Evolutionary conservation across 2,329 filamentous ascomycete species (phyloP), one percentile per base, ranked within the genome.

Genomic region (Trichothecium sympodiale): DNA sequence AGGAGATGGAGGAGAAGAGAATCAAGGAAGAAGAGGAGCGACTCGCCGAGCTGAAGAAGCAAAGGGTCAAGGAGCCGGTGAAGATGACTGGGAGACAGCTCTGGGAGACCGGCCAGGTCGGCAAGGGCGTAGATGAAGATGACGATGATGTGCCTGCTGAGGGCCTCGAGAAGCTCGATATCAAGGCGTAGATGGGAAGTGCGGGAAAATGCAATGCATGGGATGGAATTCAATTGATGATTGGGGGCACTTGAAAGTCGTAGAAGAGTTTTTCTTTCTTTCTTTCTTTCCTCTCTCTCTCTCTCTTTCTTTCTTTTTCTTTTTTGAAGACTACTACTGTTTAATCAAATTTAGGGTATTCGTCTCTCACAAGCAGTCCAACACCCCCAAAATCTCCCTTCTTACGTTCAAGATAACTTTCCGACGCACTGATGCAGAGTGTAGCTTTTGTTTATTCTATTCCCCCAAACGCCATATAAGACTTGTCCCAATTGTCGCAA

Each of bases 41-140:
- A 43, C 67, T 78, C 25, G 86, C 88, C 34, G 88, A 94, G 61
- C 74, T 85, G 61, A 87, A 84, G 61, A 81, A 85, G 63, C 76
- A 78, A 14, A 80, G 67, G 50, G 68, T 77, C 40, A 91, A 85
- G 66, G 83, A 84, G 41, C 76, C 83, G 13, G 72, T 79, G 28
- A 79, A 69, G 51, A 59, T 88, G 45, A 80, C 83, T 1, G 84
- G 83, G 14, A 78, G 65, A 51, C 80, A 89, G 53, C 64, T 89
- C 27, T 89, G 83, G 81, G 82, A 88, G 65, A 70, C 69, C 34
- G 83, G 83, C 18, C 57, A 88, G 49, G 81, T 62, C 34, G 69
- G 74, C 33, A 83, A 79, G 61, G 68, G 58, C 42, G 75, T 69
- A 2, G 77, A 83, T 2, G 79, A 74, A 4, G 82, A 81, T 15